phyloP scores from a whole-genome alignment of 1,284 basidiomycete species.

The Malassezia obtusa region DNA sequence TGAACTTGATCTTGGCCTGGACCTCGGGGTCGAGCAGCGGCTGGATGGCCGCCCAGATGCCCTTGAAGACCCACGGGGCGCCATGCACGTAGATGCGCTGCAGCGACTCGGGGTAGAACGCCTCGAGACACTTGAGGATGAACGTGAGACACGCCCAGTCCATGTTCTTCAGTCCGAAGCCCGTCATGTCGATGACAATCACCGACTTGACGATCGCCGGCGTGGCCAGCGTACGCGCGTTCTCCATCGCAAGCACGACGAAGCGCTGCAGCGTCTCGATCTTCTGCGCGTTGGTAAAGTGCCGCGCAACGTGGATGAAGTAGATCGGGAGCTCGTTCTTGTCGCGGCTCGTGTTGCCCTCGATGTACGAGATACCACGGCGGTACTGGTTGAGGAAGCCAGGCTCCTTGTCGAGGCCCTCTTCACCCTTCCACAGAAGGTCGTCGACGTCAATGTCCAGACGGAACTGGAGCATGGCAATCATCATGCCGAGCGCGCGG shows the following conservation, averaged over 20 bases:
- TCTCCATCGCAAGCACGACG: slow-evolving; percentile 45
- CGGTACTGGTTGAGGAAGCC: slow-evolving; percentile 48
- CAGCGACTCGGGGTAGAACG: slow-evolving; percentile 47
- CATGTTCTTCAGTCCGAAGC: slow-evolving; percentile 48
- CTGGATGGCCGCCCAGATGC: slow-evolving; percentile 46
- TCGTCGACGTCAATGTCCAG: slow-evolving; percentile 43
- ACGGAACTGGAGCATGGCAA: slow-evolving; percentile 47
- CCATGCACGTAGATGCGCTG: slow-evolving; percentile 47
- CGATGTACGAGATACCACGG: slow-evolving; percentile 48
- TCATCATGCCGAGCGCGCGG: slow-evolving; percentile 46
- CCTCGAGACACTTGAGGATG: slow-evolving; percentile 47
- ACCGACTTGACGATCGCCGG: slow-evolving; percentile 43
- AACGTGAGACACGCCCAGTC: slow-evolving; percentile 47
- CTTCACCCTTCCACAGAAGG: slow-evolving; percentile 45
- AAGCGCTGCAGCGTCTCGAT: slow-evolving; percentile 45
- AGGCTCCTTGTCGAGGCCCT: slow-evolving; percentile 43
- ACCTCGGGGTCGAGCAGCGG: slow-evolving; percentile 47
- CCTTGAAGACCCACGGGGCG: slow-evolving; percentile 48
- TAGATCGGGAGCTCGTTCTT: slow-evolving; percentile 44
- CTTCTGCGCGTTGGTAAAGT: slow-evolving; percentile 46
- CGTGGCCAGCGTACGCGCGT: slow-evolving; percentile 38
- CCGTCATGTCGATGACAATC: slow-evolving; percentile 45
- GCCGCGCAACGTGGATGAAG: slow-evolving; percentile 47
- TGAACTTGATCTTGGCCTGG: slow-evolving; percentile 47
- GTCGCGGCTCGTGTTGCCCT: slow-evolving; percentile 32